Conservation (phyloP, 305 asterid genomes). For the Fraxinus dipetala region DNA sequence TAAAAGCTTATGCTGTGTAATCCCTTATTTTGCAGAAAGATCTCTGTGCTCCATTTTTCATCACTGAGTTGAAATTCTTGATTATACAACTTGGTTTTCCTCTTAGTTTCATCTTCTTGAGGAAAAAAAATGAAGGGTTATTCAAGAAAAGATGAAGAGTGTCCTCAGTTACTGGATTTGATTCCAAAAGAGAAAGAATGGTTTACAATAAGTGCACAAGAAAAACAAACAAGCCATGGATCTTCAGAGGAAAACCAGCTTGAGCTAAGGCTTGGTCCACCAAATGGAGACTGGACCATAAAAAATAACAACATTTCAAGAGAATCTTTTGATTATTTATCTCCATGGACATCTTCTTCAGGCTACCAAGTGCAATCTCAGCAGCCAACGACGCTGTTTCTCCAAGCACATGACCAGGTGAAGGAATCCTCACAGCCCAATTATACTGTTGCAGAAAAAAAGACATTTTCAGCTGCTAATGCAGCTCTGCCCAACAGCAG, state of each 20-base stretch:
- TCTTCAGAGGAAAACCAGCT: slow-evolving; percentile 62
- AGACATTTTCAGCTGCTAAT: slow-evolving; percentile 33
- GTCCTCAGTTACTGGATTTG: slow-evolving; percentile 63
- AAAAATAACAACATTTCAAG: slow-evolving; percentile 15
- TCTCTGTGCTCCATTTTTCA: not conserved
- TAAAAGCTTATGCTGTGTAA: not conserved
- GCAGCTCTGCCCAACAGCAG: slow-evolving; percentile 49
- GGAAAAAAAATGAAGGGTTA: slow-evolving; percentile 50
- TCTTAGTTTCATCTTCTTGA: not conserved
- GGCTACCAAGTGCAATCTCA: slow-evolving; percentile 4
- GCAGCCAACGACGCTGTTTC: slow-evolving; percentile 25
- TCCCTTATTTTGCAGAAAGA: not conserved
- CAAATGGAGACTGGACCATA: slow-evolving; percentile 48
- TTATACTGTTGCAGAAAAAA: slow-evolving; percentile 47
- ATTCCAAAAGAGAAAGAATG: slow-evolving; percentile 40
- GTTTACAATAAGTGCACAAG: slow-evolving; percentile 30
- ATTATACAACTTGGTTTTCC: not conserved
- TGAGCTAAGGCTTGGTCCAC: slow-evolving; percentile 83
- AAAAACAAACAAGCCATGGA: slow-evolving; percentile 20
- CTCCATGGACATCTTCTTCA: slow-evolving; percentile 26
- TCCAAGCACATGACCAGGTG: slow-evolving; percentile 1
- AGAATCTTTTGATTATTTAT: slow-evolving; percentile 27
- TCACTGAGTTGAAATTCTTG: not conserved
- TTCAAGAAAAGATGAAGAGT: slow-evolving; percentile 41
- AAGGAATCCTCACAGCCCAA: slow-evolving; percentile 60